Evolutionary conservation across 2,329 filamentous ascomycete genomes (phyloP), one percentile per base, ranked within the genome.

Genomic region (Colletotrichum echinochloae): DNA sequence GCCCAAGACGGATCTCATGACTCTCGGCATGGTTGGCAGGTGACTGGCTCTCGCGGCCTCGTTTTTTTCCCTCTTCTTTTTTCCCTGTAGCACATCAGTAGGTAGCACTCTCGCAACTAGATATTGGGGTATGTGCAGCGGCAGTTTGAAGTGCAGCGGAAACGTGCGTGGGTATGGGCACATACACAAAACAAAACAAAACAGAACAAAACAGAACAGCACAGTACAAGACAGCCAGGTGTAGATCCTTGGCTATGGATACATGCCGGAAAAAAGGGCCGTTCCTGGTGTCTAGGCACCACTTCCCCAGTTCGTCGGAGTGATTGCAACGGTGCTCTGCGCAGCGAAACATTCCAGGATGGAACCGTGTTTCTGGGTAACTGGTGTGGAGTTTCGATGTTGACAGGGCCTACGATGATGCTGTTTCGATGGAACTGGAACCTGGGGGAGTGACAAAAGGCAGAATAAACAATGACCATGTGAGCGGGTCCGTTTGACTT

Each of bases 1-100:
- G 64, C 37, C 56, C 48, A 60, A 66, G 63, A 70, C 63, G 49
- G 63, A 63, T 66, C 67, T 57, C 67, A 70, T 70, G 67, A 70
- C 63, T 66, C 39, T 61, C 39, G 20, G 33, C 18, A 30, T 23
- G 52, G 56, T 49, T 70, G 67, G 67, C 67, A 70, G 67, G 67
- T 70, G 67, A 63, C 56, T 66, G 49, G 63, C 49, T 70, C 67
- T 57, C 67, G 67, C 66, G 67, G 63, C 67, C 57, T 60, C 49
- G 44, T 57, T 61, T 51, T 44, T 18, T 18, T 16, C n/a, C n/a
- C n/a, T n/a, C 41, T 59, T 28, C 49, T 60, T 60, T 39, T 51
- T 52, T 5, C 11, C 14, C 14, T 33, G 51, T 35, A 30, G 28
- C 11, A n/a, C 18, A 20, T 14, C 12, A 20, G 28, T 20, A n/a